Percentiles rank a stretch among this genome's conserved stretches.
These are phyloP conservation scores for Camellia granthamiana DNA, from an alignment of 148 eudicot genomes.

Conservation along the genomic window DNA sequence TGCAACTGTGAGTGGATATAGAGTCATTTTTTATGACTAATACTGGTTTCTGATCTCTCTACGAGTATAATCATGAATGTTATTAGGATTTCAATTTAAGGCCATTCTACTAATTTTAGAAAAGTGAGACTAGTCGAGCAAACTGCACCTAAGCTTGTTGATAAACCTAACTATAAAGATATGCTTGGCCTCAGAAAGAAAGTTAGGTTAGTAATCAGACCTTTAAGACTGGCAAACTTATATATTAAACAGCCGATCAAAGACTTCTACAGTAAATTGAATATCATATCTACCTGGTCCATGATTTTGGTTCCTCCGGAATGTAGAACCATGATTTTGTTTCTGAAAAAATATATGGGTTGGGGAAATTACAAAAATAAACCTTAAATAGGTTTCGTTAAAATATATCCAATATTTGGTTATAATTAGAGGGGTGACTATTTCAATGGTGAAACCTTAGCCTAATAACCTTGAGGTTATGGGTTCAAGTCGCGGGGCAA, in stretches of 20 bases:
- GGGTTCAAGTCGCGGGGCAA: too few species aligned
- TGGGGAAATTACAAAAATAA: neutral
- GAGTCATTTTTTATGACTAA: constrained; percentile 14
- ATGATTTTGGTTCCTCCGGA: neutral
- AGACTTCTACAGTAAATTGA: neutral
- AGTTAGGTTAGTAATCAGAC: neutral
- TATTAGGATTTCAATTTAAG: neutral
- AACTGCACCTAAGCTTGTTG: neutral
- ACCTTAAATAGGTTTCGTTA: neutral
- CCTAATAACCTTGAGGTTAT: too few species aligned
- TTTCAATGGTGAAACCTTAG: too few species aligned
- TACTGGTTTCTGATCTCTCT: constrained; percentile 12
- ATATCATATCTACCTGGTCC: neutral
- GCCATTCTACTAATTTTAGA: neutral
- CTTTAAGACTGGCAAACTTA: neutral
- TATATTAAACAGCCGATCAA: neutral
- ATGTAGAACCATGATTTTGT: neutral
- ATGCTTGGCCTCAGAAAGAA: neutral
- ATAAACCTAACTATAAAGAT: neutral
- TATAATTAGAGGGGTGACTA: too few species aligned
- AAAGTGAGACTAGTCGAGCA: neutral
- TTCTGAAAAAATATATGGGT: neutral
- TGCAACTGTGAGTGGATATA: constrained; percentile 73
- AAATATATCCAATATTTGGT: too few species aligned
- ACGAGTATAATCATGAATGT: neutral